Conservation (phyloP, 768 basidiomycete species). For the Tulasnella sp. region DNA sequence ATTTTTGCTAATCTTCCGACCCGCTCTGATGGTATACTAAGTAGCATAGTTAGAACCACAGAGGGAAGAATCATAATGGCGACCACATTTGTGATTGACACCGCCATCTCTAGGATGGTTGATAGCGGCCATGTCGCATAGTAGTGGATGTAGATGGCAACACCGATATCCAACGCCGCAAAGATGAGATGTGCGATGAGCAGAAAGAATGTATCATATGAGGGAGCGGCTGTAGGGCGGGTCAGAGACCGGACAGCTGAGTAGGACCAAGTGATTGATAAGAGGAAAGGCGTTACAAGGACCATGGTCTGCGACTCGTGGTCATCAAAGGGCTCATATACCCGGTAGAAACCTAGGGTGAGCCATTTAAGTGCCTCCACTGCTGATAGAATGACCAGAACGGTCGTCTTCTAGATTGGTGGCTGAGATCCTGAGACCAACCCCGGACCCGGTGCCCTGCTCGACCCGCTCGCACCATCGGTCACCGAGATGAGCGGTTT, state of each 20-base stretch:
- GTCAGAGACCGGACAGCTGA: slow-evolving; percentile 37
- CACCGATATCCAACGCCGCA: slow-evolving; percentile 41
- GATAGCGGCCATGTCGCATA: slow-evolving; percentile 37
- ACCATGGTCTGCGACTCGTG: not conserved
- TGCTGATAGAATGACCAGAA: slow-evolving; percentile 46
- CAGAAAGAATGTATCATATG: slow-evolving; percentile 50
- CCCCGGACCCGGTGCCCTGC: not conserved
- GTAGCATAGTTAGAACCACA: slow-evolving; percentile 49
- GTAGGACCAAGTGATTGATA: slow-evolving; percentile 42
- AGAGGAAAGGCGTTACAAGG: slow-evolving; percentile 29
- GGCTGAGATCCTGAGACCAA: not conserved
- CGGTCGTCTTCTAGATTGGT: slow-evolving; percentile 45
- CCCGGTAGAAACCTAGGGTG: slow-evolving; percentile 42
- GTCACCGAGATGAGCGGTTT: not conserved
- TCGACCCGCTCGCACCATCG: not conserved
- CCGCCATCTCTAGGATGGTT: slow-evolving; percentile 22
- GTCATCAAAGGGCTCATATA: slow-evolving; percentile 29
- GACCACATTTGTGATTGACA: slow-evolving; percentile 34
- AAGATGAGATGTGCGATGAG: slow-evolving; percentile 40
- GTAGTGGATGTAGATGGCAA: slow-evolving; percentile 40
- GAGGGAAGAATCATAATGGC: slow-evolving; percentile 34
- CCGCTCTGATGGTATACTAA: slow-evolving; percentile 45
- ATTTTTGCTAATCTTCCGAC: slow-evolving; percentile 54
- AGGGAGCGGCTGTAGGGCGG: slow-evolving; percentile 44
- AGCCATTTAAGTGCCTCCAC: slow-evolving; percentile 49